A percentile compares a stretch with the other conserved stretches of the same genome.
Evolutionary conservation across 1,284 basidiomycete species (phyloP).

Genomic region (Tilletia horrida): DNA sequence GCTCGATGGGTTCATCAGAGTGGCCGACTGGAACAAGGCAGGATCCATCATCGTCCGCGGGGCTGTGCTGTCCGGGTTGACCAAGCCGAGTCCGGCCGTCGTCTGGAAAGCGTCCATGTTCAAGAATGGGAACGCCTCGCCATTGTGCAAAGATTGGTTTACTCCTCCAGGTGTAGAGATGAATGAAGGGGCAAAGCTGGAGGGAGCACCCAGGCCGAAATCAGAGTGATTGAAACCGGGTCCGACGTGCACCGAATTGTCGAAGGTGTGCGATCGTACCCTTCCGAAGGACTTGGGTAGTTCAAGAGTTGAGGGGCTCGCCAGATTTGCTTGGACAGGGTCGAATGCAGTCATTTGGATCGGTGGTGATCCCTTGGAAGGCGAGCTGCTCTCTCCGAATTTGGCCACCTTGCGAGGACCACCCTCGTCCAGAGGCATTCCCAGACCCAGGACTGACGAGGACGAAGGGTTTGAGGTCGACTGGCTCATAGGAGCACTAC

Average conservation of each 20-base stretch:
- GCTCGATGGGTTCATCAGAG: background rate
- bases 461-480: background rate
- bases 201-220: background rate
- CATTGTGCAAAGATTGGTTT: no score
- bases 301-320: background rate
- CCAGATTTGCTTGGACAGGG: background rate
- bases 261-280: constrained; percentile 1
- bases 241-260: background rate
- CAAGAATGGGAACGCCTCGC: no score
- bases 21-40: background rate
- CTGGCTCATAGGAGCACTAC: no score
- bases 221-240: background rate
- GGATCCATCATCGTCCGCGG: no score
- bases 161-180: background rate
- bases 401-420: background rate
- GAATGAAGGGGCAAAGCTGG: background rate
- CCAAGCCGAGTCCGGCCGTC: no score
- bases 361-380: no score
- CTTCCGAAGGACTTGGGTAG: background rate
- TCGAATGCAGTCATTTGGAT: no score
- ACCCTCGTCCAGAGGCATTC: background rate
- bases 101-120: no score
- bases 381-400: no score
- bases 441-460: background rate
- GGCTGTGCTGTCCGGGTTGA: no score